Base-by-base conservation (phyloP, 2,329 filamentous ascomycete genomes). In the Fusarium papillatum region DNA sequence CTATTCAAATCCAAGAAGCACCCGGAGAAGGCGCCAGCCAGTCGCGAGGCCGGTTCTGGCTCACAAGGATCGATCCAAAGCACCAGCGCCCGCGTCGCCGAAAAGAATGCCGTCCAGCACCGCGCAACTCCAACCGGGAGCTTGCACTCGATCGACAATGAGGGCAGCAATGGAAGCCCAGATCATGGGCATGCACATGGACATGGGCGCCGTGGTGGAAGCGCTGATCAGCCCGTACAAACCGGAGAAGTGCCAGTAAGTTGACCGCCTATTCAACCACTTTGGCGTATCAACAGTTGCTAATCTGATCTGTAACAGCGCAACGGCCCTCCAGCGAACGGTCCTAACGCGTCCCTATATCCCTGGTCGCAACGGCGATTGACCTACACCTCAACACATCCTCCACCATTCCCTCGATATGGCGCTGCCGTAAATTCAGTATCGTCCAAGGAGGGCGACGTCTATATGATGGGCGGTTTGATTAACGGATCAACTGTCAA, bases 391-490 rank as follows among this genome's bases (percentile, higher is more conserved):
- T 92, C 95, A 7, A 90, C 93, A 4, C 93, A 95, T 80, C 90
- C 93, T 14, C 96, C 95, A 78, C 97, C 97, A 0, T 99, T 99
- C 79, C 97, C 97, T 17, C 93, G 97, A 83, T 99, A 99, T 89
- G 97, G 97, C 82, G 95, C 97, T 64, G 97, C 97, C 9, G 96
- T 98, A 83, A 99, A 99, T 83, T 91, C 95, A 1, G 90, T 94
- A 19, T 94, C 96, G 29, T 98, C 96, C 46, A 98, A 98, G 85
- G 97, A 99, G 84, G 97, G 97, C 71, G 95, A 98, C 79, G 94
- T 99, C 69, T 99, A 98, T 81, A 90, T 99, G 81, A 98, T 99
- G 96, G 97, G 97, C 74, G 97, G 97, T 63, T 86, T 99, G 72
- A 96, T 99, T 80, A 96, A 98, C 81, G 96, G 96, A 77, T 95